phyloP scores from a whole-genome alignment of 768 basidiomycete genomes.

The Tricholoma matsutake region DNA sequence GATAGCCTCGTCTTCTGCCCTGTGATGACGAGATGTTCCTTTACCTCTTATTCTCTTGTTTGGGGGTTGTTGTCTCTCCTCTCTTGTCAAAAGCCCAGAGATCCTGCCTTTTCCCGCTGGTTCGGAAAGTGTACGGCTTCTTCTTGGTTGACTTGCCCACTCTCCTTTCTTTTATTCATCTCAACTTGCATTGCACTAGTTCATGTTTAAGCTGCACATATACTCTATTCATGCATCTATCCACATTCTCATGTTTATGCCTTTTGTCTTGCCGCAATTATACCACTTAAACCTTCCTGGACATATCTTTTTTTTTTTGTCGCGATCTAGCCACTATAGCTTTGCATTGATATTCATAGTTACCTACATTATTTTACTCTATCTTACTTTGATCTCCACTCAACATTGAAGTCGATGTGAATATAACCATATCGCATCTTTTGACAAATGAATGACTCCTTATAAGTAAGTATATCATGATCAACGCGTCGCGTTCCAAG shows the following conservation, averaged over 20 bases:
- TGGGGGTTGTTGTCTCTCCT: background rate
- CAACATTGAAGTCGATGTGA: too few relatives aligned
- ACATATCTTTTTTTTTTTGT: background rate
- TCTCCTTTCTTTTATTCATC: background rate
- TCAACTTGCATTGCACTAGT: slow-evolving; percentile 5
- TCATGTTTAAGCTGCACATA: background rate
- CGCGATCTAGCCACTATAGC: background rate
- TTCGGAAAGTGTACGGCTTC: background rate
- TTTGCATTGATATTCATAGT: background rate
- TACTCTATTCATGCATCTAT: background rate
- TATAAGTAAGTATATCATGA: too few relatives aligned
- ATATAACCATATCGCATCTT: too few relatives aligned
- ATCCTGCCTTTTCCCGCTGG: background rate
- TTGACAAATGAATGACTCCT: too few relatives aligned
- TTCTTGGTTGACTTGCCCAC: slow-evolving; percentile 5
- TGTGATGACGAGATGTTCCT: background rate
- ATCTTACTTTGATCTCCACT: too few relatives aligned
- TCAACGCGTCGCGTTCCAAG: too few relatives aligned
- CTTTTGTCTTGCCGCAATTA: background rate
- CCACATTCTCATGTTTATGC: background rate
- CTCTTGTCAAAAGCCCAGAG: background rate
- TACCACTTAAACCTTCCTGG: background rate
- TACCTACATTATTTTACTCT: background rate
- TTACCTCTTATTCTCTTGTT: background rate
- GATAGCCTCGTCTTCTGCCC: slow-evolving; percentile 9